Base-by-base conservation (phyloP, 306 rosid genomes). In the Gastrolobium bilobum region DNA sequence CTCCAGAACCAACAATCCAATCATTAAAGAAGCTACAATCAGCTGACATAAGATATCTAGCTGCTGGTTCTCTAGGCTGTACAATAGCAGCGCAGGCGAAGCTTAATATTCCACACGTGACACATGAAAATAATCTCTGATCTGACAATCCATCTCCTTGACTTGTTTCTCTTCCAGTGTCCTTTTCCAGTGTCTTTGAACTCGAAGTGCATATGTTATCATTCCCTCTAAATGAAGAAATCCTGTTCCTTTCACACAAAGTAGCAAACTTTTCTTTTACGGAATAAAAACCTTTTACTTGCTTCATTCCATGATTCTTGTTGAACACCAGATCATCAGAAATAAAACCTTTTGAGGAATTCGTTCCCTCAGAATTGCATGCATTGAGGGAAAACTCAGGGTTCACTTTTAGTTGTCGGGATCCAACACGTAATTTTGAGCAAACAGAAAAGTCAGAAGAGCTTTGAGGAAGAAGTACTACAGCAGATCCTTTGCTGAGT, bases 101-200 rank as follows among this genome's bases (percentile, higher is more conserved):
- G 87, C 91, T 88, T 86, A 92, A 84, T 77, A 92, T 87, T 63
- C 94, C 94, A 85, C 97, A 92, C 7, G 91, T 88, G 75, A 90
- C 97, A 58, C 97, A 92, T 34, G 97, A 90, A 86, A 92, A 90
- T 15, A 92, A 78, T 75, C 93, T 85, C 78, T 88, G 92, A 53
- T 92, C 91, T n/a, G 93, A 88, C 78, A 92, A 75, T 70, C 91
- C 90, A 77, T 90, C 89, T 46, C 72, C 78, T n/a, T 83, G 89
- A 60, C 33, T 70, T 20, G 78, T 84, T 77, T 86, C 85, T 44
- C 57, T 79, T 85, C 85, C 84, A 54, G 63, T 20, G 58, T 51
- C 86, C 52, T 59, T 37, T 84, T 48, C 78, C 30, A 65, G 65
- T 52, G 75, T 33, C 67, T 82, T 88, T 1, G 88, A 84, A 82